Percentiles rank a stretch among this genome's conserved stretches.
These are phyloP conservation scores for Dipodascopsis tothii DNA, from an alignment of 805 yeast species.

Conservation along the genomic window DNA sequence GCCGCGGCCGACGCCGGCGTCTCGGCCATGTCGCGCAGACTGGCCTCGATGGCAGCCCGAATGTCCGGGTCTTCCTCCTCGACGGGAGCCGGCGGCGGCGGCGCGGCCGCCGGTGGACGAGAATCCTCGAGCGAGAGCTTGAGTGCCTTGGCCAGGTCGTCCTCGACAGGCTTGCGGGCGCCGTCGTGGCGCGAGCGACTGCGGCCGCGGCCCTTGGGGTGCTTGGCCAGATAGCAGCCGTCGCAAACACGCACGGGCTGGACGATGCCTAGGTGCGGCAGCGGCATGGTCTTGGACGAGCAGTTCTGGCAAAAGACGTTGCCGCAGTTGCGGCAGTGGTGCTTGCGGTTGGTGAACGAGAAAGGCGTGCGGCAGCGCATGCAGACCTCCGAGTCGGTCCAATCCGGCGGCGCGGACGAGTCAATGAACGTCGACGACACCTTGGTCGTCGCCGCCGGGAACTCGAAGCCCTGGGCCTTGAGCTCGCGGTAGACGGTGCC, in stretches of 20 bases:
- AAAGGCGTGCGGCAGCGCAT: constrained; percentile 84
- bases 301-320: constrained; percentile 86
- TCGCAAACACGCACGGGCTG: constrained; percentile 93
- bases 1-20: constrained; percentile 23
- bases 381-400: constrained; percentile 93
- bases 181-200: constrained; percentile 17
- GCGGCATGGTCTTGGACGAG: constrained; percentile 61
- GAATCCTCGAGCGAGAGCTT: constrained; percentile 66
- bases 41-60: constrained; percentile 91
- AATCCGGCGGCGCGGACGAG: constrained; percentile 89
- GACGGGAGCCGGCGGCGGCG: constrained; percentile 4
- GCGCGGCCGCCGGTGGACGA: constrained; percentile 15
- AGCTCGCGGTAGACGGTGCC: constrained; percentile 54
- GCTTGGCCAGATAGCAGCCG: constrained; percentile 59
- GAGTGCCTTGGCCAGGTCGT: constrained; percentile 68
- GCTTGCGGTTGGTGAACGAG: constrained; percentile 78
- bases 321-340: constrained; percentile 95
- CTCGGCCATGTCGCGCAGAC: constrained; percentile 62
- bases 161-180: constrained; percentile 34
- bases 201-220: constrained; percentile 29
- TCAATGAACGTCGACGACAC: constrained; percentile 51
- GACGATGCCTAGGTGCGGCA: constrained; percentile 78
- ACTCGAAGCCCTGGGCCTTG: constrained; percentile 44
- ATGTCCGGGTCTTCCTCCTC: constrained; percentile 75
- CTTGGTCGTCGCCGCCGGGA: constrained; percentile 23